A percentile compares a stretch with the other conserved stretches of the same genome.
Conservation (phyloP, 2,329 filamentous ascomycete species). For the Laburnicola sp. region DNA sequence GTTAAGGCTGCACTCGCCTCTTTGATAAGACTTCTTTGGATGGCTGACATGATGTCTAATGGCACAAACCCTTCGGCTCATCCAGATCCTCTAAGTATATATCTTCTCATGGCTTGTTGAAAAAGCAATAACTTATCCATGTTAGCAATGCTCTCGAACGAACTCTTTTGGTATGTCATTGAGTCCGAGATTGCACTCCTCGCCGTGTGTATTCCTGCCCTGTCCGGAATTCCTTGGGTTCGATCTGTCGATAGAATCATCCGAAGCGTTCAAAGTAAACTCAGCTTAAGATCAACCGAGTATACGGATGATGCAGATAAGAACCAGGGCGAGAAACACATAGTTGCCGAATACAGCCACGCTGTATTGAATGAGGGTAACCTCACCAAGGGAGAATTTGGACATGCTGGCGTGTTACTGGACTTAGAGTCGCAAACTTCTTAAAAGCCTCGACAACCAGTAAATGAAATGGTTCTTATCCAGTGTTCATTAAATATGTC, state of each 20-base stretch:
- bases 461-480: no score
- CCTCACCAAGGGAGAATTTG: not conserved
- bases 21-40: not conserved
- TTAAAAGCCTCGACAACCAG: no score
- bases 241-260: slow-evolving; percentile 4
- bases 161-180: slow-evolving; percentile 11
- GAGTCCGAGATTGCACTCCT: slow-evolving; percentile 5
- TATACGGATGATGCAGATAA: not conserved
- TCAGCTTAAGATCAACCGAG: not conserved
- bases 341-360: no score
- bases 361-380: not conserved
- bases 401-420: not conserved
- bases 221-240: slow-evolving; percentile 2
- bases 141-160: slow-evolving; percentile 5
- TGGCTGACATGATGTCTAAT: not conserved
- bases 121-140: not conserved
- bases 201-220: slow-evolving; percentile 9
- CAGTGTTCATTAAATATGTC: no score
- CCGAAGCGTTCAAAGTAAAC: slow-evolving; percentile 8
- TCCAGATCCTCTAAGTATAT: slow-evolving; percentile 5
- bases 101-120: not conserved
- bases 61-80: not conserved
- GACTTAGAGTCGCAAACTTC: slow-evolving; percentile 38
- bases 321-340: not conserved
- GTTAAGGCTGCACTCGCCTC: not conserved